Conservation (phyloP, 805 yeast species). For the Wickerhamiella azyma region DNA sequence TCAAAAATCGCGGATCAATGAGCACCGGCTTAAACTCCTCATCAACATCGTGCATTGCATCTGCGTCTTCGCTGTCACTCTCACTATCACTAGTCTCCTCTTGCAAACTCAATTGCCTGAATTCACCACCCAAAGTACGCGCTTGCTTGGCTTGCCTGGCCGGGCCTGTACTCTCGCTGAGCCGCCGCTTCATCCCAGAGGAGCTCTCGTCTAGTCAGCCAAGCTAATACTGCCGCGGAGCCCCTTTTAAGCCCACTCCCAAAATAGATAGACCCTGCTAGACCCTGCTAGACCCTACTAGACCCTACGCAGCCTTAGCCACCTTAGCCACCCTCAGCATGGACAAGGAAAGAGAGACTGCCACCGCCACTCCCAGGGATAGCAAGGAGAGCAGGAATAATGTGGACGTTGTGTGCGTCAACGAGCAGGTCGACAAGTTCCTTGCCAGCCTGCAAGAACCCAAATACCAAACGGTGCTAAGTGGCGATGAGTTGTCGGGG, state of each 20-base stretch:
- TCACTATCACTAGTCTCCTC: neutral
- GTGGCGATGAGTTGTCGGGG: conserved; percentile 27
- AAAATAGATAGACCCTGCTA: no score
- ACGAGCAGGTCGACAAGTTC: conserved; percentile 14
- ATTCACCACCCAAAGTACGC: no score
- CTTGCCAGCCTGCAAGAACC: conserved; percentile 27
- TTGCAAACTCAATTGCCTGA: neutral
- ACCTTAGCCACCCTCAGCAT: no score
- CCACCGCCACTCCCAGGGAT: no score
- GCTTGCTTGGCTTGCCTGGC: no score
- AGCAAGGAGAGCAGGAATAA: neutral
- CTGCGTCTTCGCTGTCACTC: neutral
- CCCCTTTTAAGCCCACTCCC: no score
- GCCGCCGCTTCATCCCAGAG: neutral
- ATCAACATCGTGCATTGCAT: neutral
- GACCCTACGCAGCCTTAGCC: no score
- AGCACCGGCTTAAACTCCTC: neutral
- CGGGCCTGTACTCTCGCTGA: neutral
- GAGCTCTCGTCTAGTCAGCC: no score
- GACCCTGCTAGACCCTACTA: no score
- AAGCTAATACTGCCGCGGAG: no score
- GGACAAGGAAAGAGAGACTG: no score
- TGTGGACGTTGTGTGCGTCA: neutral
- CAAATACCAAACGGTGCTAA: conserved; percentile 25
- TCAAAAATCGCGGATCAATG: conserved; percentile 1